phyloP scores from a whole-genome alignment of 371 early-diverging fungal species.

The Synchytrium microbalum region DNA sequence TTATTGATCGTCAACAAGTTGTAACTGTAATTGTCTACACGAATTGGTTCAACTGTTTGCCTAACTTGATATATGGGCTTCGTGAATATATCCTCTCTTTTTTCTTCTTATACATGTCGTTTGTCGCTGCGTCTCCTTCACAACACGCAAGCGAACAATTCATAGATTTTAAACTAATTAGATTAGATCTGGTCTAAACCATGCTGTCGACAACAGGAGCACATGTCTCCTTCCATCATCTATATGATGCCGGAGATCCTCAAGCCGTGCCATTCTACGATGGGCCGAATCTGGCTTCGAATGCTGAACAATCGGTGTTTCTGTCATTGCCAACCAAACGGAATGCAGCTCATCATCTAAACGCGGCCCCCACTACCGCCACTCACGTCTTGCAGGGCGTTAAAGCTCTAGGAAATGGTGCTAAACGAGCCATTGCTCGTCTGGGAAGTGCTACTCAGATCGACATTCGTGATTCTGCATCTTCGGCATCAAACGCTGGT shows the following conservation, averaged over 20 bases:
- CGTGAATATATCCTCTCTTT: too few relatives aligned
- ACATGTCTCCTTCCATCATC: not conserved
- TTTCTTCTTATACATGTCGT: too few relatives aligned
- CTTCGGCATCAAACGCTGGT: not conserved
- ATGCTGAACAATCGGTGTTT: not conserved
- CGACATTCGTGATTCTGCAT: not conserved
- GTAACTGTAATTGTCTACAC: too few relatives aligned
- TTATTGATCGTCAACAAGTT: too few relatives aligned
- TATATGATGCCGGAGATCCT: not conserved
- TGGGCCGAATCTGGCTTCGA: slow-evolving; percentile 2
- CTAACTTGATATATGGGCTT: too few relatives aligned
- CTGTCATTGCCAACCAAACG: not conserved
- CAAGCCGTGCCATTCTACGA: not conserved
- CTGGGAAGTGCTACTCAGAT: not conserved
- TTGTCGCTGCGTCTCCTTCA: too few relatives aligned
- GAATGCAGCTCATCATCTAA: not conserved
- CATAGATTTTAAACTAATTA: too few relatives aligned
- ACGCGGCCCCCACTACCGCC: not conserved
- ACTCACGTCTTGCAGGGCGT: not conserved
- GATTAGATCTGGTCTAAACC: too few relatives aligned
- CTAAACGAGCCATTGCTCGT: not conserved
- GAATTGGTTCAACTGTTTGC: too few relatives aligned
- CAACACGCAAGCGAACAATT: too few relatives aligned
- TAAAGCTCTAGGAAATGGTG: not conserved
- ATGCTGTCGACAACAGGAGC: not conserved